phyloP scores from a whole-genome alignment of 805 yeast genomes.

The Torulaspora indica region DNA sequence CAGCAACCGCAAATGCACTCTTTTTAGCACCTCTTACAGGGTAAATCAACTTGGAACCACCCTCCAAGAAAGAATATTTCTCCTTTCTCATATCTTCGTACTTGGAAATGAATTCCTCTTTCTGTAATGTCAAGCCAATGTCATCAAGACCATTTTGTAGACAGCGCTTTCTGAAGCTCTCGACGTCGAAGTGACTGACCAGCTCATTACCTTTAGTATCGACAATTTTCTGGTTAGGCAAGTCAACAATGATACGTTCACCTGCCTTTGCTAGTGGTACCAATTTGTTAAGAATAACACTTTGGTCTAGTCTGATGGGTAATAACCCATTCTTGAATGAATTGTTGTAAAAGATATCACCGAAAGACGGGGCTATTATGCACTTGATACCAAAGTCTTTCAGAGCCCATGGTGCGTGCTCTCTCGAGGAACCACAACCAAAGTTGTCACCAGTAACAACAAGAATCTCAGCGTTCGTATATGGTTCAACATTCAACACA shows the following conservation, averaged over 20 bases:
- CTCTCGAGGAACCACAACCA: constrained; percentile 99
- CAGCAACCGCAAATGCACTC: constrained; percentile 57
- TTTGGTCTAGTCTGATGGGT: constrained; percentile 84
- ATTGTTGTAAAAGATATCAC: constrained; percentile 96
- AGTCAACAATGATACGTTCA: constrained; percentile 64
- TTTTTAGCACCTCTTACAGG: constrained; percentile 68
- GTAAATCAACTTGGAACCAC: constrained; percentile 65
- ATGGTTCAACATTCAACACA: constrained; percentile 80
- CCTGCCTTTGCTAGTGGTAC: constrained; percentile 79
- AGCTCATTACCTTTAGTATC: constrained; percentile 66
- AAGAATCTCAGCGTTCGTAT: constrained; percentile 70
- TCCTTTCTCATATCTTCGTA: constrained; percentile 76
- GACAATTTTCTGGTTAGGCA: constrained; percentile 77
- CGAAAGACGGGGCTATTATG: constrained; percentile 96
- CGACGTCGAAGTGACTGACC: constrained; percentile 80
- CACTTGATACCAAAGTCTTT: constrained; percentile 95
- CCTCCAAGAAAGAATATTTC: constrained; percentile 87
- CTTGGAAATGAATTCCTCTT: constrained; percentile 66
- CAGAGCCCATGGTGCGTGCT: constrained; percentile 99
- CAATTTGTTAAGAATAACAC: constrained; percentile 63
- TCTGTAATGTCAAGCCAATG: constrained; percentile 90
- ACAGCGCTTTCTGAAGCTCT: constrained; percentile 90
- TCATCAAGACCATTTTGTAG: constrained; percentile 93
- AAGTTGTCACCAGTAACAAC: constrained; percentile 95
- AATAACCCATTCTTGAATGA: constrained; percentile 93